These are phyloP conservation scores for Lentinula raphanica DNA, from an alignment of 768 basidiomycete species.

Conservation along the genomic window DNA sequence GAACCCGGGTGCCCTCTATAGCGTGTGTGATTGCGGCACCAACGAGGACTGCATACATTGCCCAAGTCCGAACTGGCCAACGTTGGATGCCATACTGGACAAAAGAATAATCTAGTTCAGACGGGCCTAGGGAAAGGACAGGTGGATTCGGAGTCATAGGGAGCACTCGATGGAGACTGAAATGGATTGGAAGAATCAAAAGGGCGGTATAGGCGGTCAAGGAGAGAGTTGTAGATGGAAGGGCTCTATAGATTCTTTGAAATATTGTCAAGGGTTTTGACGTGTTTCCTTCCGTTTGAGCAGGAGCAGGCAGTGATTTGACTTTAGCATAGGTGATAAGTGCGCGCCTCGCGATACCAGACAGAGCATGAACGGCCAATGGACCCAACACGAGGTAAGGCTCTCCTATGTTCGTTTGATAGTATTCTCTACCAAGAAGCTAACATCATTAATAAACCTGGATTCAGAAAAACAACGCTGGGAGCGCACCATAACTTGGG, in stretches of 20 bases:
- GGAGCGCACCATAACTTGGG: slow-evolving; percentile 65
- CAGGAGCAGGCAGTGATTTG: slow-evolving; percentile 20
- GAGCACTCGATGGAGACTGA: slow-evolving; percentile 57
- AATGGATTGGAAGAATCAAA: slow-evolving; percentile 64
- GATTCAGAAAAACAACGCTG: not conserved
- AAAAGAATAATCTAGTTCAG: slow-evolving; percentile 79
- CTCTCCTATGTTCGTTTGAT: slow-evolving; percentile 70
- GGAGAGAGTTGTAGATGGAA: slow-evolving; percentile 34
- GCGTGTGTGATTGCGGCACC: slow-evolving; percentile 53
- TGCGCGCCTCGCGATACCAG: slow-evolving; percentile 57
- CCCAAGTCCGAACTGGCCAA: slow-evolving; percentile 60
- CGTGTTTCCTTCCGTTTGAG: slow-evolving; percentile 6
- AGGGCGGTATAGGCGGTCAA: slow-evolving; percentile 59
- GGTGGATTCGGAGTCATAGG: slow-evolving; percentile 43
- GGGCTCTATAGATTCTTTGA: not conserved
- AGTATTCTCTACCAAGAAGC: slow-evolving; percentile 83
- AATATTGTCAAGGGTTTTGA: slow-evolving; percentile 21
- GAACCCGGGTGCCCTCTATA: slow-evolving; percentile 47
- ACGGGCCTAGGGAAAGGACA: slow-evolving; percentile 58
- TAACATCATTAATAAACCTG: slow-evolving; percentile 20
- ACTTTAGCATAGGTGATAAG: slow-evolving; percentile 30
- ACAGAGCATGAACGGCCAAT: slow-evolving; percentile 55
- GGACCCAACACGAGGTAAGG: slow-evolving; percentile 63
- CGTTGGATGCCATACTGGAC: slow-evolving; percentile 64
- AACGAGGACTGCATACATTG: slow-evolving; percentile 60